Evolutionary conservation across 2,329 filamentous ascomycete genomes (phyloP).

Genomic region (Sporothrix humicola): DNA sequence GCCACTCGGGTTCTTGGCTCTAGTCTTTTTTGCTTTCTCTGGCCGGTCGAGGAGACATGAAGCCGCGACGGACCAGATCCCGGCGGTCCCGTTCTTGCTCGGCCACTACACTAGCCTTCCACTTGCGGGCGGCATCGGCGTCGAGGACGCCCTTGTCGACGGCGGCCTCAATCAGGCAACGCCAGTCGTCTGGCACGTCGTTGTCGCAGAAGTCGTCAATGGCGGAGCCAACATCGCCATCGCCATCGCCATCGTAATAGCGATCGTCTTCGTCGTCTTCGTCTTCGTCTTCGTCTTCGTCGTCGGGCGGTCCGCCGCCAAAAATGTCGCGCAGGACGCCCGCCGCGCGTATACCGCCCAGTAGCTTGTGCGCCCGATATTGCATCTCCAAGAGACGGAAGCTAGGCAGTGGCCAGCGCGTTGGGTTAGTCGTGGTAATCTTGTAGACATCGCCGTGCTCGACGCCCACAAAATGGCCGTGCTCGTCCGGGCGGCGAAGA

Average conservation of each 20-base stretch:
- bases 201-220: not conserved
- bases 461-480: conserved; percentile 12
- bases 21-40: too few species aligned
- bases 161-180: not conserved
- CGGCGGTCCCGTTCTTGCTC: not conserved
- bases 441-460: conserved; percentile 11
- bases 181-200: not conserved
- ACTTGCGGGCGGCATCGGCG: not conserved
- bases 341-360: not conserved
- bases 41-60: too few species aligned
- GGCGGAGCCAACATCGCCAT: too few species aligned
- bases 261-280: too few species aligned
- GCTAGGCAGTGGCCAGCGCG: not conserved
- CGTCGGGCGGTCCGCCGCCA: not conserved
- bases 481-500: conserved; percentile 12
- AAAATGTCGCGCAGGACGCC: not conserved
- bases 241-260: too few species aligned
- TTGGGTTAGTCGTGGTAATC: not conserved
- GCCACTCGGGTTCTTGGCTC: too few species aligned
- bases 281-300: not conserved
- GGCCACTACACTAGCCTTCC: not conserved
- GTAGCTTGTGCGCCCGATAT: not conserved
- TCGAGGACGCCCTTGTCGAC: not conserved
- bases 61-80: too few species aligned
- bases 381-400: not conserved